Evolutionary conservation across 139 green algal genomes (phyloP), one percentile per base, ranked within the genome.

Genomic region (Mesostigma viride): DNA sequence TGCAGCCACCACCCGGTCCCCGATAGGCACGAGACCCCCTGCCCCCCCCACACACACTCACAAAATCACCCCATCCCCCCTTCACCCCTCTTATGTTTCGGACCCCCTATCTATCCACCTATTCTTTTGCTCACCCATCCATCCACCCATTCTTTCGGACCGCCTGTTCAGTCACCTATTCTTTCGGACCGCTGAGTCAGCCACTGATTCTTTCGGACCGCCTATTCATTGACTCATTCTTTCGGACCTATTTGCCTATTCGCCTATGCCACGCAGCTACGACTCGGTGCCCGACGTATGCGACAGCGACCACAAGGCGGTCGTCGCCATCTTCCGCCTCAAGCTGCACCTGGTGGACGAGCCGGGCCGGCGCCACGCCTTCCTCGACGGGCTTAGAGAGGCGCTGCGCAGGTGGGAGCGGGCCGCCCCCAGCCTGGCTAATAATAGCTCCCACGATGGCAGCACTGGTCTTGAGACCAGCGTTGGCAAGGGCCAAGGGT

Each of bases 261-360:
- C 27, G 8, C 68, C 3, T 34, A 26, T 5, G 36, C 8, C 4
- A 30, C 30, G 28, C 35, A 51, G 32, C 22, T 79, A 72, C 67
- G 26, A 61, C 22, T 28, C 35, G 1, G 32, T 27, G 45, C 64
- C 89, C 61, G 77, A 91, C 33, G 81, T 95, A 6, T 73, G 69
- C n/a, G 90, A 95, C 46, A 90, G 77, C 1, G 91, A 96, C 80
- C 90, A 96, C 84, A 94, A 92, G 79, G 90, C 91, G 4, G 89
- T 96, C 32, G 79, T 74, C 61, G 76, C 79, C 1, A 2, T 69
- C 48, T 72, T 94, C 61, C 44, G 73, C 2, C 36, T 86, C 57
- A 20, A 69, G 22, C 66, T 90, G 35, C 58, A 35, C 17, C 20
- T 46, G 27, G 51, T 65, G 2, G 8, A 77, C 11, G 69, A 77